Evolutionary conservation across 495 filamentous ascomycete species (phyloP).

Genomic region (Penicillium cataractarum): DNA sequence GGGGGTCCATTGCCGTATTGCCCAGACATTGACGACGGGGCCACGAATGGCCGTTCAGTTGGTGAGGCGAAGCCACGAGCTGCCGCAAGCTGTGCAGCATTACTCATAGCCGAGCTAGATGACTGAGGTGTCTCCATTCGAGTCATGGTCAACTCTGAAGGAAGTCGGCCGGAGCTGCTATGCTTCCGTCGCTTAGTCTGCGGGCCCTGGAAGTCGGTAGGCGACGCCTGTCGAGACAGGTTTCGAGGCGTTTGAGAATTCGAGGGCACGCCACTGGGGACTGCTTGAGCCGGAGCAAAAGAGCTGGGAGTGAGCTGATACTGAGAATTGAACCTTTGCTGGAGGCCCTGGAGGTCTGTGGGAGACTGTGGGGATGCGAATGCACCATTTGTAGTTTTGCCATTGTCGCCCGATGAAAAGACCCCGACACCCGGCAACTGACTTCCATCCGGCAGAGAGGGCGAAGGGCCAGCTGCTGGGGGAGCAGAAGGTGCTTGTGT

Average conservation of each 20-base stretch:
- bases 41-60: slow-evolving; percentile 50
- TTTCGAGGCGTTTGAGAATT: slow-evolving; percentile 61
- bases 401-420: slow-evolving; percentile 43
- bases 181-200: slow-evolving; percentile 75
- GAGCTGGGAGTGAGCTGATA: slow-evolving; percentile 43
- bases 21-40: slow-evolving; percentile 48
- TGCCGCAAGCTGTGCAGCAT: slow-evolving; percentile 43
- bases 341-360: slow-evolving; percentile 58
- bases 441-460: slow-evolving; percentile 45
- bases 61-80: slow-evolving; percentile 49
- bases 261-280: slow-evolving; percentile 45
- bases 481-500: slow-evolving; percentile 60
- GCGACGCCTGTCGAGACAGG: slow-evolving; percentile 74
- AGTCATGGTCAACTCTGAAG: slow-evolving; percentile 77
- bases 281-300: slow-evolving; percentile 40
- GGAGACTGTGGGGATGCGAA: slow-evolving; percentile 41
- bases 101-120: slow-evolving; percentile 36
- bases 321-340: slow-evolving; percentile 51
- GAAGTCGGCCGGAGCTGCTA: slow-evolving; percentile 67
- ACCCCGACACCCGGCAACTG: slow-evolving; percentile 50
- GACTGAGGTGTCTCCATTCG: slow-evolving; percentile 62
- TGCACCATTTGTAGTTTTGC: slow-evolving; percentile 26
- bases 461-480: slow-evolving; percentile 38
- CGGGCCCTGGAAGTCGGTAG: slow-evolving; percentile 60
- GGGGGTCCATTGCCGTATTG: slow-evolving; percentile 62